Base-by-base conservation (phyloP, 768 basidiomycete genomes). In the Guyanaporus albipodus region DNA sequence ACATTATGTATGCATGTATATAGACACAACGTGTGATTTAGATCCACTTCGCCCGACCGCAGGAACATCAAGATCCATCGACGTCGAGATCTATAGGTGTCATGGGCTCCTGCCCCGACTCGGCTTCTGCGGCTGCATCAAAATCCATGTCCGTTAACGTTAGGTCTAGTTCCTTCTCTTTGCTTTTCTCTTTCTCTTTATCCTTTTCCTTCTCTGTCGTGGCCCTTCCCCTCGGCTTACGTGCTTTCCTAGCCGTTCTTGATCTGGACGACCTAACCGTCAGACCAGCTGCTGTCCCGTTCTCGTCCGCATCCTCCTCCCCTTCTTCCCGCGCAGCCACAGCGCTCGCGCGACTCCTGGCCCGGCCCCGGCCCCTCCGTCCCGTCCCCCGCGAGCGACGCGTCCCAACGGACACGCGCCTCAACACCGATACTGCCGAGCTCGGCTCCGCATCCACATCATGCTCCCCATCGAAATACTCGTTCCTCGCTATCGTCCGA, bases 391-490 rank as follows among this genome's bases (percentile, higher is more conserved):
- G 37, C 19, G 62, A 45, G 10, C 63, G 53, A 6, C 57, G 61
- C 28, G 8, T 53, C 9, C 38, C 35, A 7, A 10, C 21, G n/a
- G n/a, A n/a, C 34, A n/a, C 31, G 15, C 31, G 31, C 11, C 31
- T 34, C 33, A 18, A n/a, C 19, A 8, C 18, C 19, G 4, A 34
- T n/a, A n/a, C 33, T 8, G 33, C 60, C 11, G 49, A 17, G 19
- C 24, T 10, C 38, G 77, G 72, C 21, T 74, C 71, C 36, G 60
- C 70, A 48, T 89, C 87, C 17, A 78, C 73, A 56, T 90, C 87
- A 36, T 78, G 72, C 21, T 87, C 85, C 6, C 78, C 82, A 36
- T 88, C 87, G 59, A 75, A 92, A 52, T 74, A 87, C 53, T 90
- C 88, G 54, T 84, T 87, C 52, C 77, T 67, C 4, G 76, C 73